phyloP scores from a whole-genome alignment of 768 basidiomycete genomes.

The Leccinum fibrillosum region DNA sequence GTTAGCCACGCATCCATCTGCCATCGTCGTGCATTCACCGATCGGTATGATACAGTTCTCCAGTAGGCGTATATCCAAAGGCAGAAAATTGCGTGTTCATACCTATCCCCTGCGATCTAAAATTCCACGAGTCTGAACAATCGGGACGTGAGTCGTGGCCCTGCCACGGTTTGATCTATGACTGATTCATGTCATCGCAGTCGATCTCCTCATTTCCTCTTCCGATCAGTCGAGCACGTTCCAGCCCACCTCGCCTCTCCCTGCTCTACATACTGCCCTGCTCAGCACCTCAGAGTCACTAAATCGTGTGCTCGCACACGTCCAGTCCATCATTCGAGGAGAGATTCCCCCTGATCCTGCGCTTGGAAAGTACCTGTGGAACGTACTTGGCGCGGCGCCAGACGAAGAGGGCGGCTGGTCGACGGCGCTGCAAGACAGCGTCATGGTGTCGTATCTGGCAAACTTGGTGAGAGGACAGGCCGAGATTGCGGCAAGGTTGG shows the following conservation, averaged over 20 bases:
- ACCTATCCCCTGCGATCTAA: constrained; percentile 85
- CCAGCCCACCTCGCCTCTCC: constrained; percentile 61
- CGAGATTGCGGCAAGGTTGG: constrained; percentile 85
- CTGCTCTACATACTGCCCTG: constrained; percentile 46
- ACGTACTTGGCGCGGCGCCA: constrained; percentile 70
- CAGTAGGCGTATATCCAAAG: constrained; percentile 84
- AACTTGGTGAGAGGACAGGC: constrained; percentile 92
- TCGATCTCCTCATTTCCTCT: constrained; percentile 72
- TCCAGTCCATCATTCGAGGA: constrained; percentile 76
- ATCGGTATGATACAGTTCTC: constrained; percentile 51
- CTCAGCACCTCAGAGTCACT: constrained; percentile 71
- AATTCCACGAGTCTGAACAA: constrained; percentile 79
- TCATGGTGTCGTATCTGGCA: constrained; percentile 94
- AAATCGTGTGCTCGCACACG: constrained; percentile 82
- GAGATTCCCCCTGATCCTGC: constrained; percentile 76
- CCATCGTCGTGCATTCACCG: constrained; percentile 7
- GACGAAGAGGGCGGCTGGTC: constrained; percentile 77
- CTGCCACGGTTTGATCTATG: neutral
- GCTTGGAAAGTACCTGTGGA: constrained; percentile 88
- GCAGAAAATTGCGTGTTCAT: constrained; percentile 95
- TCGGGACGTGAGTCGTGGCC: constrained; percentile 65
- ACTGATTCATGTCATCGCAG: constrained; percentile 37
- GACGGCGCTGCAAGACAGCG: constrained; percentile 78
- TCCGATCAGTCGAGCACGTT: constrained; percentile 34
- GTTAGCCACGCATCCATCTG: constrained; percentile 37